Conservation (phyloP, 164 flowering plant species). For the Taxillus chinensis region DNA sequence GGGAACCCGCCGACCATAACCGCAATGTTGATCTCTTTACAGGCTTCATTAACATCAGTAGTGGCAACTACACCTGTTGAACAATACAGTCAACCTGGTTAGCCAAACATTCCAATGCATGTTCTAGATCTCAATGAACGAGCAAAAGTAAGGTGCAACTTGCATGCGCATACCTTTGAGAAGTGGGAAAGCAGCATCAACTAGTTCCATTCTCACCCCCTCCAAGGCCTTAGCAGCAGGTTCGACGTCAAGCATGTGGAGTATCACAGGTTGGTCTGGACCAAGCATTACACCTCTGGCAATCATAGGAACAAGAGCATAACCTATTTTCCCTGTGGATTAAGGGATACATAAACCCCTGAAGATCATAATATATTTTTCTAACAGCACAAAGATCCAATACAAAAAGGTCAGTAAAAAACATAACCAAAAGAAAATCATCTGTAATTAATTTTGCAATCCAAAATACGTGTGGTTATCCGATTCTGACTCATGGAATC, state of each 20-base stretch:
- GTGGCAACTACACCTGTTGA: slow-evolving; percentile 66
- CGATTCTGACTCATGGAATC: no score
- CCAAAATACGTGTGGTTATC: no score
- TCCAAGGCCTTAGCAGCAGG: slow-evolving; percentile 57
- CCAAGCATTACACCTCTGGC: slow-evolving; percentile 83
- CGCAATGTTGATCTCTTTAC: slow-evolving; percentile 57
- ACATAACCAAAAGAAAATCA: no score
- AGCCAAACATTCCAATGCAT: background rate
- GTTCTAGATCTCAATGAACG: no score
- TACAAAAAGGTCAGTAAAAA: no score
- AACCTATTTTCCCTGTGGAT: slow-evolving; percentile 81
- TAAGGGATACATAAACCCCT: slow-evolving; percentile 1
- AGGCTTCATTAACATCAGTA: slow-evolving; percentile 65
- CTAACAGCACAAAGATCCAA: no score
- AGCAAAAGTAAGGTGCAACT: no score
- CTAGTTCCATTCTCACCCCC: slow-evolving; percentile 77
- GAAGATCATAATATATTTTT: no score
- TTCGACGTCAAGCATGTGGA: slow-evolving; percentile 77
- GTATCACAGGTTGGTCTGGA: slow-evolving; percentile 75
- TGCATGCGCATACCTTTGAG: slow-evolving; percentile 41
- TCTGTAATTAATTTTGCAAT: no score
- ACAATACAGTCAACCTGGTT: background rate
- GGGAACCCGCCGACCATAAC: slow-evolving; percentile 85
- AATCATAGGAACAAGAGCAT: slow-evolving; percentile 83
- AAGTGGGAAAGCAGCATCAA: slow-evolving; percentile 84